Evolutionary conservation across 306 rosid species (phyloP).

Genomic region (Cicer bijugum): DNA sequence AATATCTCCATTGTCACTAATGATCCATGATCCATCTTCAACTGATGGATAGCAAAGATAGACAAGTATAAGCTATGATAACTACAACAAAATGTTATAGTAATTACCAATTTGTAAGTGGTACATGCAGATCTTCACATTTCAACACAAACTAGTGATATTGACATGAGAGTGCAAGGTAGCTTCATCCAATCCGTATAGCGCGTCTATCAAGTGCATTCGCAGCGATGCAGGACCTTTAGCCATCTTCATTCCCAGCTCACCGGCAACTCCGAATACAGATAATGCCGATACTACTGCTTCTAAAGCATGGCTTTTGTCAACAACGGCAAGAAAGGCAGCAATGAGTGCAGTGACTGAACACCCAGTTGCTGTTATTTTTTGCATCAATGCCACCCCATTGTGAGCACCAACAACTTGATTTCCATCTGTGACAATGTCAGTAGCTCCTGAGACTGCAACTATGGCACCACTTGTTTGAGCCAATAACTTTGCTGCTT

Average conservation of each 20-base stretch:
- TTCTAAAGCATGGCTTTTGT: constrained; percentile 64
- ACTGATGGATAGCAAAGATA: constrained; percentile 11
- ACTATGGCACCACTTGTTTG: constrained; percentile 72
- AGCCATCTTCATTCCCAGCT: constrained; percentile 79
- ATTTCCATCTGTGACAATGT: constrained; percentile 79
- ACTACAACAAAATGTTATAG: not conserved
- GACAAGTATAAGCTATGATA: not conserved
- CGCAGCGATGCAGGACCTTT: constrained; percentile 87
- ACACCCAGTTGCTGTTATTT: constrained; percentile 88
- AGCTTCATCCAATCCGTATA: constrained; percentile 76
- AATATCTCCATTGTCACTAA: not conserved
- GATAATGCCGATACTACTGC: constrained; percentile 71
- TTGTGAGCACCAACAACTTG: constrained; percentile 79
- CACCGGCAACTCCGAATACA: constrained; percentile 76
- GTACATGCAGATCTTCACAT: constrained; percentile 29
- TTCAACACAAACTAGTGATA: constrained; percentile 55
- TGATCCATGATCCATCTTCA: constrained; percentile 25
- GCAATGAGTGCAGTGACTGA: constrained; percentile 87
- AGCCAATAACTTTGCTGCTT: constrained; percentile 80
- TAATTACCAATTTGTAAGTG: constrained; percentile 40
- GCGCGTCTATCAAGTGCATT: constrained; percentile 83
- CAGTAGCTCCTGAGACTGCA: constrained; percentile 84
- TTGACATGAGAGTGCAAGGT: constrained; percentile 66
- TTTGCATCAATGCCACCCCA: constrained; percentile 91
- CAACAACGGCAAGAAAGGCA: constrained; percentile 85